These are phyloP conservation scores for Sarocladium oryzae DNA, from an alignment of 2,329 filamentous ascomycete species.

Conservation along the genomic window DNA sequence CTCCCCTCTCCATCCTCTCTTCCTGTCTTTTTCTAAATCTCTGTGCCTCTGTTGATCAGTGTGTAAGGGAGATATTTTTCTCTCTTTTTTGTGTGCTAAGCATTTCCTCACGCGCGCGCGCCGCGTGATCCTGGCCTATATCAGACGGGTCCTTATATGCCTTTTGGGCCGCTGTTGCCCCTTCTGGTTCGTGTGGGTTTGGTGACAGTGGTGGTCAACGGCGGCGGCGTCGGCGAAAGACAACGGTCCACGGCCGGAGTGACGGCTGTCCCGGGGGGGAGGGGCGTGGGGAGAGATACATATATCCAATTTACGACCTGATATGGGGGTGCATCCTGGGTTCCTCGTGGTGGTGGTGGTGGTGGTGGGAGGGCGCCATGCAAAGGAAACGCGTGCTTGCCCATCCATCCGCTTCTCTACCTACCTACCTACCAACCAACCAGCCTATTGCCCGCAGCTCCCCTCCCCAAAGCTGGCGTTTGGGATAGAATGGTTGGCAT, in stretches of 20 bases:
- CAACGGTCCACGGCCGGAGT: constrained; percentile 5
- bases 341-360: too few species aligned
- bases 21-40: too few species aligned
- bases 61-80: too few species aligned
- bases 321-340: too few species aligned
- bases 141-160: neutral
- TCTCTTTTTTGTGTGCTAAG: neutral
- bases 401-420: too few species aligned
- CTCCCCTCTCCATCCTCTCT: neutral
- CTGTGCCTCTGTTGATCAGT: too few species aligned
- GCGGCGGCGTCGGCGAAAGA: neutral
- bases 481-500: too few species aligned
- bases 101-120: neutral
- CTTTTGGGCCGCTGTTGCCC: neutral
- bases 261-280: neutral
- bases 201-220: constrained; percentile 5
- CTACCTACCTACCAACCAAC: too few species aligned
- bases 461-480: too few species aligned
- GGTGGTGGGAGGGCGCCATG: too few species aligned
- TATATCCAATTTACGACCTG: too few species aligned
- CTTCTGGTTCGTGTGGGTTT: neutral
- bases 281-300: neutral
- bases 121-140: neutral
- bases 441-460: too few species aligned
- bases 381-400: neutral